Conservation (phyloP, 768 basidiomycete genomes). For the Floccularia luteovirens region DNA sequence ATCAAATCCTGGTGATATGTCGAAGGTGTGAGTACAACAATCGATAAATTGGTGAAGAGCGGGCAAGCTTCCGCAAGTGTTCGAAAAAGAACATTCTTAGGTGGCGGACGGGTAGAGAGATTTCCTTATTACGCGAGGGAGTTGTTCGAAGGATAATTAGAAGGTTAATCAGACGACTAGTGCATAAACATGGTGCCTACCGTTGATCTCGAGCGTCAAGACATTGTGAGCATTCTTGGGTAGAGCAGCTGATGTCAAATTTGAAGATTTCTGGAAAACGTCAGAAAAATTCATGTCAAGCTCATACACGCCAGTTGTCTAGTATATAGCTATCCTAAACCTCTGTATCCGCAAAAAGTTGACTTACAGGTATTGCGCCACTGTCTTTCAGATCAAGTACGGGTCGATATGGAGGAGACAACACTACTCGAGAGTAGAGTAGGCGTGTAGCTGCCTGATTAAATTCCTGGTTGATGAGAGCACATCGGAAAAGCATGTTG, state of each 20-base stretch:
- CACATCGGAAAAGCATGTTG: conserved; percentile 26
- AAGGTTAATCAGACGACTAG: conserved; percentile 5
- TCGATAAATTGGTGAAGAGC: conserved; percentile 23
- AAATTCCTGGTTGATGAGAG: conserved; percentile 40
- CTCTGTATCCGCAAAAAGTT: neutral
- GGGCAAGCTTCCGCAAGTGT: conserved; percentile 19
- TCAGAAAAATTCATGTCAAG: too few species aligned
- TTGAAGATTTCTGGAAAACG: too few species aligned
- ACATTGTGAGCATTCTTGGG: conserved; percentile 31
- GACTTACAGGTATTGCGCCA: conserved; percentile 23
- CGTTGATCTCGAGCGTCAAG: conserved; percentile 32
- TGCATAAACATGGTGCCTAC: too few species aligned
- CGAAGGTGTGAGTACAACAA: conserved; percentile 23
- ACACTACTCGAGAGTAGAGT: conserved; percentile 37
- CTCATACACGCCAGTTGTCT: neutral
- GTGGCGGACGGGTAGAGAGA: conserved; percentile 19
- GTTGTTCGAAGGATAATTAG: conserved; percentile 1
- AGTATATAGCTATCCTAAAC: neutral
- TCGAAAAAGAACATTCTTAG: conserved; percentile 18
- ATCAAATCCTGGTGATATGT: conserved; percentile 27
- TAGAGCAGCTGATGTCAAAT: conserved; percentile 1
- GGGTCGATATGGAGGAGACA: conserved; percentile 25
- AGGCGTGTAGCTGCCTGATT: conserved; percentile 32
- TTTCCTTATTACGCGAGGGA: conserved; percentile 10
- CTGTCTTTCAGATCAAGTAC: conserved; percentile 27